phyloP scores from a whole-genome alignment of 2,329 filamentous ascomycete species.

The Colletotrichum endophyticum region DNA sequence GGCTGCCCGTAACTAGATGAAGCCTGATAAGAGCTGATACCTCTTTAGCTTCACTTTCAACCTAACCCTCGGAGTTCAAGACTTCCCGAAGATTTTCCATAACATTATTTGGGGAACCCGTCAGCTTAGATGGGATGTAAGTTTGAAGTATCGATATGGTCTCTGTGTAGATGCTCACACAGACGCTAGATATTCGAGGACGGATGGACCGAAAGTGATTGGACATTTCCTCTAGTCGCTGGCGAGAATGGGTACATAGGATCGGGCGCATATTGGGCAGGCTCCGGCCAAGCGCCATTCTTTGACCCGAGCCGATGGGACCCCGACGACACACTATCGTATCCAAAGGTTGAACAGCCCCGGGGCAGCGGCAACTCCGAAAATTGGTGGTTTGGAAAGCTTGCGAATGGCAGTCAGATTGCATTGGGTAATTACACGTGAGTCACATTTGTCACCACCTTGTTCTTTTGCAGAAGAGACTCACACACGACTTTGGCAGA shows the following conservation, averaged over 20 bases:
- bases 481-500: background rate
- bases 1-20: background rate
- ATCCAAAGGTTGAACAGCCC: conserved; percentile 25
- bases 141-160: background rate
- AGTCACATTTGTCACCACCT: background rate
- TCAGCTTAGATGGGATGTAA: conserved; percentile 25
- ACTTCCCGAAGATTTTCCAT: conserved; percentile 22
- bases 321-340: conserved; percentile 27
- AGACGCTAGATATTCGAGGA: conserved; percentile 37
- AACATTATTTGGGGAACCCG: conserved; percentile 23
- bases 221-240: conserved; percentile 44
- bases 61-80: conserved; percentile 56
- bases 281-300: conserved; percentile 5
- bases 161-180: background rate
- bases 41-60: conserved; percentile 59
- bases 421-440: conserved; percentile 45
- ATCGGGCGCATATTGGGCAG: conserved; percentile 33
- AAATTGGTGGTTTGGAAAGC: conserved; percentile 48
- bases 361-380: conserved; percentile 20
- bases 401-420: conserved; percentile 45
- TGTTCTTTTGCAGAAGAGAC: background rate
- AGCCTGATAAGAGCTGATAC: background rate
- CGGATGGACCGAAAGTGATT: conserved; percentile 42
- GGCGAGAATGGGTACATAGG: conserved; percentile 46
- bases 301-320: conserved; percentile 25